phyloP scores from a whole-genome alignment of 805 yeast species.

The Kuraishia piskuri region DNA sequence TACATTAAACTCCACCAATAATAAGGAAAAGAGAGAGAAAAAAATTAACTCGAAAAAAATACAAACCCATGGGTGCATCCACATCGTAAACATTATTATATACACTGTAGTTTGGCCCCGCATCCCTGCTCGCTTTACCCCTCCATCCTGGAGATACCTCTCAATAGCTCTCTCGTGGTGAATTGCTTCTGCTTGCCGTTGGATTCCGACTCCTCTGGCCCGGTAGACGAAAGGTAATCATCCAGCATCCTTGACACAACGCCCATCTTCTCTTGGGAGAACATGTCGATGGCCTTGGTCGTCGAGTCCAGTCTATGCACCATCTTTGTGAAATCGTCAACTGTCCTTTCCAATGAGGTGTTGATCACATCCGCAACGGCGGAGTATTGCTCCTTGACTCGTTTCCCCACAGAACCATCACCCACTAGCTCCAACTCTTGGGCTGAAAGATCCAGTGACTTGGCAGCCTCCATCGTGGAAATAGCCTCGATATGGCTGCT shows the following conservation, averaged over 20 bases:
- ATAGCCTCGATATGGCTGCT: too few species aligned
- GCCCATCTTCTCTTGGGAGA: constrained; percentile 14
- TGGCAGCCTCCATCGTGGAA: not conserved
- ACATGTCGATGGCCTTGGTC: constrained; percentile 11
- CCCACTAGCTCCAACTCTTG: not conserved
- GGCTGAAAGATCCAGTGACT: not conserved
- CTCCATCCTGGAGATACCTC: constrained; percentile 2
- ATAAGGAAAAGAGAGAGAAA: not conserved
- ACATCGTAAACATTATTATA: not conserved
- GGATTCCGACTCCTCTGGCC: not conserved
- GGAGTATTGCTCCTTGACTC: not conserved
- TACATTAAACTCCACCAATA: not conserved
- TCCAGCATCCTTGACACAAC: constrained; percentile 12
- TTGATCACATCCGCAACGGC: not conserved
- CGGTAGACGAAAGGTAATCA: constrained; percentile 9
- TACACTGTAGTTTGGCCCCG: not conserved
- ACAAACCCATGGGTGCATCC: too few species aligned
- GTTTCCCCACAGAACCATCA: not conserved
- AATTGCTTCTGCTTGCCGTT: not conserved
- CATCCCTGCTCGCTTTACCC: not conserved
- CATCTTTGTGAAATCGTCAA: constrained; percentile 29
- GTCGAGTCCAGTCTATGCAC: constrained; percentile 18
- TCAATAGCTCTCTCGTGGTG: not conserved
- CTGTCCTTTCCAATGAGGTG: constrained; percentile 7
- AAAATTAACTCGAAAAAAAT: not conserved